Evolutionary conservation across 2,329 filamentous ascomycete genomes (phyloP), one percentile per base, ranked within the genome.

Genomic region (Bipolaris zeicola): DNA sequence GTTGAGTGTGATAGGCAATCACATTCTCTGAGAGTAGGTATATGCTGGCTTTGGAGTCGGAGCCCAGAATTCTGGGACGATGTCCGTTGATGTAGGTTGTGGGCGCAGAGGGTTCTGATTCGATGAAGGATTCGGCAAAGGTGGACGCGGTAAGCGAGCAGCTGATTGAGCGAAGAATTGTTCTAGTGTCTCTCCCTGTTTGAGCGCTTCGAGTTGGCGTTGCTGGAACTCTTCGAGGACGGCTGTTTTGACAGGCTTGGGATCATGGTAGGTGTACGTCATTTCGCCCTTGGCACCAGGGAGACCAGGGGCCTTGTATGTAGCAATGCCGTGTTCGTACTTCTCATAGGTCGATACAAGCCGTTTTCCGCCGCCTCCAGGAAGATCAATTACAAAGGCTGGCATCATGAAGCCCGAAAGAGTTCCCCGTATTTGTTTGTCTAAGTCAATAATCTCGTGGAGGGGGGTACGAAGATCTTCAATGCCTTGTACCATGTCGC

Each of bases 381-480:
- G 86, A 5, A 89, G 79, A 67, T 89, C 85, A 18, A 88, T 83
- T 5, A 88, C 81, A 63, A 88, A 88, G 16, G 82, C 78, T 0
- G 87, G 86, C 76, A 81, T 87, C 77, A 83, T 80, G 71, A 87
- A 88, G 1, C 86, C 86, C 0, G 85, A 85, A 42, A 87, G 83
- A 0, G 80, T 84, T 28, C 86, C 86, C 10, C 84, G 82, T 51
- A 89, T 78, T 39, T 83, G 69, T 20, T 80, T 77, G 69, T 89
- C 85, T 0, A 89, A 75, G 16, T 85, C 75, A 14, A 88, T 77
- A 44, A 86, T 86, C 1, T 82, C 85, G 41, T 79, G 78, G 10
- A 89, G 78, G 2, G 85, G 85, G 0, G 86, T 89, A 6, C 86
- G 83, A 20, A 88, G 76, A 64, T 89, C 85, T 74, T 89, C 86